Percentiles rank a stretch among this genome's conserved stretches.
phyloP scores from a whole-genome alignment of 2,329 filamentous ascomycete species.

The Aureobasidium mangrovei region DNA sequence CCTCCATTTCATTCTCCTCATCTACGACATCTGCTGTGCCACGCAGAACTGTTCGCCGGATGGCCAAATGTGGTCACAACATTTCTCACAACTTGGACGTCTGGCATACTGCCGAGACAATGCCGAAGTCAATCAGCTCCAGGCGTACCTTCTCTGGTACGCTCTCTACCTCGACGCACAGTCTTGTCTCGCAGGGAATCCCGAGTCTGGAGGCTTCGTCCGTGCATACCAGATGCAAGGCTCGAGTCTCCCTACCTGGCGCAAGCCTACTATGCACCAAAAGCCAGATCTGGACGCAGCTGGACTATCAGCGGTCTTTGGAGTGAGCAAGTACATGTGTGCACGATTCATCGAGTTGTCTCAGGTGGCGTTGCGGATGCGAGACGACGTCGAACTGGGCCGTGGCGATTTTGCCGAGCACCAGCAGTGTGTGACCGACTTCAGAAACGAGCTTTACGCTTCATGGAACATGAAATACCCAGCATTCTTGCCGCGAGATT shows the following conservation, averaged over 20 bases:
- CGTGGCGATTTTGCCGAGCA: conserved; percentile 2
- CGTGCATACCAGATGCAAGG: conserved; percentile 9
- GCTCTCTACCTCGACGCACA: conserved; percentile 42
- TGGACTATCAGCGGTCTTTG: not conserved
- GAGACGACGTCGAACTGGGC: not conserved
- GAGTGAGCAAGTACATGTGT: conserved; percentile 4
- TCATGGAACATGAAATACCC: conserved; percentile 24
- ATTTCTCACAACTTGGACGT: conserved; percentile 43
- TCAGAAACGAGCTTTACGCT: conserved; percentile 21
- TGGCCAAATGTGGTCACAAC: conserved; percentile 46
- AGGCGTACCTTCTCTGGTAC: conserved; percentile 47
- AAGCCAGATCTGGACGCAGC: not conserved
- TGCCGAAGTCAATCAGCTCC: conserved; percentile 18
- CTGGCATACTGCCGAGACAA: conserved; percentile 26
- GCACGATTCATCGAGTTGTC: not conserved
- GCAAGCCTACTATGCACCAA: not conserved
- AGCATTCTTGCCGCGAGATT: conserved; percentile 17
- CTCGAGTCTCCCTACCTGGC: not conserved
- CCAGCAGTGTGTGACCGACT: conserved; percentile 12
- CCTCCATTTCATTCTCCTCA: conserved; percentile 47
- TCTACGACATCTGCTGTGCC: conserved; percentile 43
- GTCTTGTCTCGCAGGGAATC: conserved; percentile 9
- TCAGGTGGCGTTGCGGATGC: conserved; percentile 2
- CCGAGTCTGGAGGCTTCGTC: conserved; percentile 13
- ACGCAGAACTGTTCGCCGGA: conserved; percentile 17